These are phyloP conservation scores for Prunus padus DNA, from an alignment of 306 rosid species.

Conservation along the genomic window DNA sequence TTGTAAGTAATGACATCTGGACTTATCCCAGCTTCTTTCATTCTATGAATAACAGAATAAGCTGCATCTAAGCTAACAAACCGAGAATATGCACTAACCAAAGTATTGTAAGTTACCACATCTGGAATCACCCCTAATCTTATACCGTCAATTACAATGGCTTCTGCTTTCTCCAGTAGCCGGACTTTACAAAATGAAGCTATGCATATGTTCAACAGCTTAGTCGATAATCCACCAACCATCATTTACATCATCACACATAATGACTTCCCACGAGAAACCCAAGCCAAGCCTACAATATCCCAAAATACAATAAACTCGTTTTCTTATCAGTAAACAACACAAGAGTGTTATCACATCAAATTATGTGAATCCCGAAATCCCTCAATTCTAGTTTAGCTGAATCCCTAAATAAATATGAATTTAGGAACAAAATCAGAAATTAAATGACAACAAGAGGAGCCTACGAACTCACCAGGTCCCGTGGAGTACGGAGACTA, in stretches of 20 bases:
- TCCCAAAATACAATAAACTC: neutral
- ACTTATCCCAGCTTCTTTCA: conserved; percentile 66
- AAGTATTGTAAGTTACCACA: conserved; percentile 69
- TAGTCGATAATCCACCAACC: conserved; percentile 57
- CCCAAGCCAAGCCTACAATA: neutral
- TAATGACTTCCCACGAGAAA: conserved; percentile 18
- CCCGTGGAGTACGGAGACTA: too few species aligned
- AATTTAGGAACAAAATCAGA: too few species aligned
- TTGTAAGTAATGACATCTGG: conserved; percentile 75
- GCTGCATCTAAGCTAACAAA: conserved; percentile 52
- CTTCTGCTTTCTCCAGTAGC: conserved; percentile 56
- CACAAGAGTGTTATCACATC: neutral
- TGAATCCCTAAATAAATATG: too few species aligned
- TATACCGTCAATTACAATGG: conserved; percentile 52
- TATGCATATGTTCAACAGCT: conserved; percentile 61
- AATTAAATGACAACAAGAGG: too few species aligned
- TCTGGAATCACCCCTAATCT: conserved; percentile 67
- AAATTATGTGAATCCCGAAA: neutral
- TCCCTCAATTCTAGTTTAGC: too few species aligned
- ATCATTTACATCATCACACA: conserved; percentile 40
- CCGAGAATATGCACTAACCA: conserved; percentile 63
- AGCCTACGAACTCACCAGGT: too few species aligned
- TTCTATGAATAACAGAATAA: conserved; percentile 50
- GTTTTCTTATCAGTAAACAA: neutral
- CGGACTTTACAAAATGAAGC: conserved; percentile 52